Conservation (phyloP, 1,284 basidiomycete genomes). For the Ganoderma sinense region DNA sequence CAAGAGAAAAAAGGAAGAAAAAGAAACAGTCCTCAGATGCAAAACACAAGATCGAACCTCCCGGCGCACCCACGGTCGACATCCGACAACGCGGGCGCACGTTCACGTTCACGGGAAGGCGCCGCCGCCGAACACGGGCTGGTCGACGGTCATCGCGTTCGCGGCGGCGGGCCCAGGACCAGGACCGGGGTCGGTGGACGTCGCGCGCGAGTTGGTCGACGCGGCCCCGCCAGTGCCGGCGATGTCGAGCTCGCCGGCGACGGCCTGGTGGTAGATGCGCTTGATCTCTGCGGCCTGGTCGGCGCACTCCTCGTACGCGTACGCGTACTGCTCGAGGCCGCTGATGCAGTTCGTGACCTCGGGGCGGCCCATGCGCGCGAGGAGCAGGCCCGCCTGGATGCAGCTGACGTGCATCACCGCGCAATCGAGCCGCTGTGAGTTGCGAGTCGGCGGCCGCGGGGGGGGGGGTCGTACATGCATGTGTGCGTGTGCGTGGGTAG, state of each 20-base stretch:
- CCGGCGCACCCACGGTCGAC: background rate
- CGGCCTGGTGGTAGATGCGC: conserved; percentile 57
- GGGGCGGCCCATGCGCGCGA: conserved; percentile 81
- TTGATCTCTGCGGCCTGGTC: conserved; percentile 78
- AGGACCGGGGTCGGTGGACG: conserved; percentile 4
- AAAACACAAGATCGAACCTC: background rate
- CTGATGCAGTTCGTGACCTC: conserved; percentile 86
- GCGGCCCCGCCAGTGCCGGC: conserved; percentile 62
- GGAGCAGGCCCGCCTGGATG: conserved; percentile 82
- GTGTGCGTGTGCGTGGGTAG: too few relatives aligned
- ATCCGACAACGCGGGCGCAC: background rate
- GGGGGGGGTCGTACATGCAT: too few relatives aligned
- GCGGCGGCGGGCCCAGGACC: background rate
- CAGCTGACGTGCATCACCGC: conserved; percentile 88
- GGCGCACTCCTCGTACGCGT: conserved; percentile 86
- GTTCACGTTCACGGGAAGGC: background rate
- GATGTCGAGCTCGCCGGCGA: conserved; percentile 57
- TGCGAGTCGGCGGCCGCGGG: background rate
- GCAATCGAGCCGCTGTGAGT: conserved; percentile 71
- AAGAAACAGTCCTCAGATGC: background rate
- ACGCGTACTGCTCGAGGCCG: conserved; percentile 87
- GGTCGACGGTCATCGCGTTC: conserved; percentile 34
- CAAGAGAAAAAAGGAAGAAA: too few relatives aligned
- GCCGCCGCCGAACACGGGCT: conserved; percentile 17
- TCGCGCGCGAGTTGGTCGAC: conserved; percentile 38